phyloP scores from a whole-genome alignment of 2,329 filamentous ascomycete species.

The Calonectria hongkongensis region DNA sequence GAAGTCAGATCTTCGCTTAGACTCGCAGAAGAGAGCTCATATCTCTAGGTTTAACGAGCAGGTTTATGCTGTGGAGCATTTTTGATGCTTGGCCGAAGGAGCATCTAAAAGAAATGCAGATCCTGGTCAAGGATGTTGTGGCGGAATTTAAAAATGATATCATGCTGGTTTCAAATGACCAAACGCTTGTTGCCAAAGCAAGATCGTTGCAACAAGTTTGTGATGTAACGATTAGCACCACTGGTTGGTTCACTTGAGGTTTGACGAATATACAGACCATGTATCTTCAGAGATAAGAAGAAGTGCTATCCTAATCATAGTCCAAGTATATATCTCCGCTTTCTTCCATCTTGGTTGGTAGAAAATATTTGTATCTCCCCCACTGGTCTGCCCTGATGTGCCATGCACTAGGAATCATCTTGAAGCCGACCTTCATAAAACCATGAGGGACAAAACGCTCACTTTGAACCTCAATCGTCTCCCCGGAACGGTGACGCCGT shows the following conservation, averaged over 20 bases:
- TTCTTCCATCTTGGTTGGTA: not conserved
- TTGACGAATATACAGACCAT: not conserved
- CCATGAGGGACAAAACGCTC: not conserved
- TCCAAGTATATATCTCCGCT: not conserved
- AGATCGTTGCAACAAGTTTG: not conserved
- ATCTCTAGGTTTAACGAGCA: too few species aligned
- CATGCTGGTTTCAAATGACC: too few species aligned
- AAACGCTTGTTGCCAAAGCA: not conserved
- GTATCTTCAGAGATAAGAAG: not conserved
- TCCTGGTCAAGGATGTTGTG: too few species aligned
- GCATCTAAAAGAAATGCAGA: too few species aligned
- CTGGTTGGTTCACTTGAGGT: conserved; percentile 1
- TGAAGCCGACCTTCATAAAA: not conserved
- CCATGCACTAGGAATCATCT: not conserved
- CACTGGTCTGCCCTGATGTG: not conserved
- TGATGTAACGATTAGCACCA: not conserved
- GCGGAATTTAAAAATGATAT: too few species aligned
- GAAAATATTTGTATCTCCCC: not conserved
- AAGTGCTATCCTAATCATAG: not conserved
- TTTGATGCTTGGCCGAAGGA: too few species aligned
- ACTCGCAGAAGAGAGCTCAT: too few species aligned
- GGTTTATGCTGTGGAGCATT: too few species aligned
- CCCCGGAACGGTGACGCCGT: not conserved
- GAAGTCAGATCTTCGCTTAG: too few species aligned
- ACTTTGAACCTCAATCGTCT: not conserved